A percentile compares a stretch with the other conserved stretches of the same genome.
Conservation (phyloP, 768 basidiomycete species). For the Erythrobasidium yunnanense region DNA sequence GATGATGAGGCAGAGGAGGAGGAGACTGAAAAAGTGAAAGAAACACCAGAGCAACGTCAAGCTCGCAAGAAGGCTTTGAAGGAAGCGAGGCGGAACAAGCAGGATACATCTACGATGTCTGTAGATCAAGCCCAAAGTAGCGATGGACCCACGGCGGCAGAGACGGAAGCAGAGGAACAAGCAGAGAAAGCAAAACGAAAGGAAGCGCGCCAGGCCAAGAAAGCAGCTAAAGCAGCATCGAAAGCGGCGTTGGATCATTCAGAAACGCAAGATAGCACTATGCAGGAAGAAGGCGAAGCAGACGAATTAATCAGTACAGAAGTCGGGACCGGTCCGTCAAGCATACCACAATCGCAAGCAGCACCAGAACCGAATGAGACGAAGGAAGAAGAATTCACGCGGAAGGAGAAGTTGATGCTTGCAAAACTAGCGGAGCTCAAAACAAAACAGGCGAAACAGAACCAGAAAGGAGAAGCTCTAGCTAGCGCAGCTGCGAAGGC, state of each 20-base stretch:
- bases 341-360: slow-evolving; percentile 26
- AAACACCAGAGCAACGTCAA: slow-evolving; percentile 30
- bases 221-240: slow-evolving; percentile 15
- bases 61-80: slow-evolving; percentile 32
- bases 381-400: slow-evolving; percentile 25
- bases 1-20: slow-evolving; percentile 17
- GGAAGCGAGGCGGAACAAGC: slow-evolving; percentile 33
- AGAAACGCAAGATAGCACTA: neutral
- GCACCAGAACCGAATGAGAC: slow-evolving; percentile 24
- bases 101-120: slow-evolving; percentile 32
- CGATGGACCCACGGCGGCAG: neutral
- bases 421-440: slow-evolving; percentile 29
- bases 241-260: neutral
- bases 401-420: neutral
- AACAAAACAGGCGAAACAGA: slow-evolving; percentile 18
- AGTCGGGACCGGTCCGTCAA: neutral
- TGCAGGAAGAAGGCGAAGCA: neutral
- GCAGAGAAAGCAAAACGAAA: neutral
- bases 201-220: slow-evolving; percentile 3
- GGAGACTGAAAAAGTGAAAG: slow-evolving; percentile 20
- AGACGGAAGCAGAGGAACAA: slow-evolving; percentile 7
- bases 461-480: slow-evolving; percentile 17
- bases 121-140: no score
- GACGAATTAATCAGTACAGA: neutral
- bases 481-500: neutral